These are phyloP conservation scores for Aspergillus saccharolyticus DNA, from an alignment of 495 filamentous ascomycete genomes.

Conservation along the genomic window DNA sequence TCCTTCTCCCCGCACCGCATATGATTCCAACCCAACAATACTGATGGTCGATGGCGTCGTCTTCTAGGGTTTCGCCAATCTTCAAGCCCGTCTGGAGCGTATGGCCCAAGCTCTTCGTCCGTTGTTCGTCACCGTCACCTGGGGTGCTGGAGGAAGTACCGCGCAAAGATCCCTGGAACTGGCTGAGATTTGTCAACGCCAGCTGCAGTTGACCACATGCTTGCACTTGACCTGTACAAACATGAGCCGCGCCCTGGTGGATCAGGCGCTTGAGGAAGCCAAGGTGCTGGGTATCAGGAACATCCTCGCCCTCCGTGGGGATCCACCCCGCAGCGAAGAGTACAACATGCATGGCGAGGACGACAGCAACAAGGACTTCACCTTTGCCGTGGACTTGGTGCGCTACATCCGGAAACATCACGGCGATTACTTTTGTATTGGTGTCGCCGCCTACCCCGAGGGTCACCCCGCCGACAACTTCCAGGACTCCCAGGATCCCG, in stretches of 20 bases:
- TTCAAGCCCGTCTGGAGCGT: constrained; percentile 86
- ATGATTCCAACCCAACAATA: background rate
- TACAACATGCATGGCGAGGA: constrained; percentile 64
- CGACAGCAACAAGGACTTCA: constrained; percentile 74
- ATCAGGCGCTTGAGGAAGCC: constrained; percentile 84
- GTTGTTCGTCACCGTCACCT: constrained; percentile 94
- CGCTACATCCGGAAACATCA: constrained; percentile 78
- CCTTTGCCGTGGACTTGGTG: constrained; percentile 85
- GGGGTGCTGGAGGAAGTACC: constrained; percentile 94
- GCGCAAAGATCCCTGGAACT: constrained; percentile 85
- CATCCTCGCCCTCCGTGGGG: constrained; percentile 89
- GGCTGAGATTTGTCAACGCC: constrained; percentile 90
- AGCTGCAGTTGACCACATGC: constrained; percentile 88
- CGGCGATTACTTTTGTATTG: constrained; percentile 95
- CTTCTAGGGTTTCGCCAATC: constrained; percentile 74
- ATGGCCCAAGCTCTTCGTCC: constrained; percentile 89
- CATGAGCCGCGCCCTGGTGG: constrained; percentile 81
- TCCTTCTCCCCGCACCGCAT: constrained; percentile 20
- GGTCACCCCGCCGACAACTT: constrained; percentile 90
- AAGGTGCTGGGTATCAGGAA: constrained; percentile 92
- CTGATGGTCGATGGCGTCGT: constrained; percentile 16
- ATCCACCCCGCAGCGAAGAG: constrained; percentile 84
- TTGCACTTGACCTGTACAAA: constrained; percentile 97
- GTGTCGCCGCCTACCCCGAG: constrained; percentile 91
- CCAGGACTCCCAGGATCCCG: constrained; percentile 69